Evolutionary conservation across 2,329 filamentous ascomycete genomes (phyloP).

Genomic region (Ophiosphaerella herpotricha): DNA sequence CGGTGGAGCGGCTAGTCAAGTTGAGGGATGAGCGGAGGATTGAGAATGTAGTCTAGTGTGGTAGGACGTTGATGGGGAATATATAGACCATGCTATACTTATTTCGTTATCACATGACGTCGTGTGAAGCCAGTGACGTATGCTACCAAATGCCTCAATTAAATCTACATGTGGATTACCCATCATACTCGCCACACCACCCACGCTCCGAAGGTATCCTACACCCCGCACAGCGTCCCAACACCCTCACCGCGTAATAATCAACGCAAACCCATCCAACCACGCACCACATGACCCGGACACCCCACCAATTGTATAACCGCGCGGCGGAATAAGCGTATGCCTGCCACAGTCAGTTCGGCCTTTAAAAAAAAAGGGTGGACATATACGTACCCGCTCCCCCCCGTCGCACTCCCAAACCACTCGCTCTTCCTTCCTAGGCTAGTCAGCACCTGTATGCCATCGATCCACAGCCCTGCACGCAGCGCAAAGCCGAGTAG

Average conservation of each 20-base stretch:
- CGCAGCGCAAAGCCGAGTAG: slow-evolving; percentile 85
- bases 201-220: too few relatives aligned
- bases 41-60: slow-evolving; percentile 23
- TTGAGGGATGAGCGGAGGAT: slow-evolving; percentile 52
- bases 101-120: too few relatives aligned
- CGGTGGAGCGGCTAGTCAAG: slow-evolving; percentile 56
- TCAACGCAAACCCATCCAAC: slow-evolving; percentile 84
- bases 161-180: too few relatives aligned
- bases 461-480: slow-evolving; percentile 83
- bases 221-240: too few relatives aligned
- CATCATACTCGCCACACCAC: background rate
- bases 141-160: background rate
- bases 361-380: background rate
- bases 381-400: slow-evolving; percentile 71
- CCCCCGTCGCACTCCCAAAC: slow-evolving; percentile 80
- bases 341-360: slow-evolving; percentile 61
- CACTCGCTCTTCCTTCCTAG: slow-evolving; percentile 82
- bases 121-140: background rate
- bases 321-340: slow-evolving; percentile 84
- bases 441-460: slow-evolving; percentile 86
- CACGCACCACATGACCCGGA: slow-evolving; percentile 79
- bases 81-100: too few relatives aligned
- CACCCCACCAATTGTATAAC: slow-evolving; percentile 86
- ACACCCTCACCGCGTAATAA: slow-evolving; percentile 64
- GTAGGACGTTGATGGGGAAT: background rate